Conservation (phyloP, 306 rosid genomes). For the Potentilla sterilis region DNA sequence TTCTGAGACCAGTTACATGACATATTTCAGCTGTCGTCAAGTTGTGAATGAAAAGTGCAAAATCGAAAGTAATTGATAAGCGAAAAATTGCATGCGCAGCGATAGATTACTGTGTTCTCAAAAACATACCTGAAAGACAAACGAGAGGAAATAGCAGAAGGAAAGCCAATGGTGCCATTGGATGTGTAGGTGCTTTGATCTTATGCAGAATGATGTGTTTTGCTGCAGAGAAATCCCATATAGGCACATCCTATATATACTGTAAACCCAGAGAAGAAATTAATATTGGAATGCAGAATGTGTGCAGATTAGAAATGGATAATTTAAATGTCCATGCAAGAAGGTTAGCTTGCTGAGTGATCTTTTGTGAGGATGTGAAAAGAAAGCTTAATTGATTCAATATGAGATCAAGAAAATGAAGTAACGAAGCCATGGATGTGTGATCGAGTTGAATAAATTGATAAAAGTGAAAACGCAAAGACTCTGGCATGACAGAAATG, state of each 20-base stretch:
- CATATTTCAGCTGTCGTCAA: not conserved
- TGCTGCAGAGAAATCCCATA: not conserved
- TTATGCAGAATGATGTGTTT: not conserved
- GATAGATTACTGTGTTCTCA: not conserved
- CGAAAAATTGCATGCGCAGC: not conserved
- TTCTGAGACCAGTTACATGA: not conserved
- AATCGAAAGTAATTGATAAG: not conserved
- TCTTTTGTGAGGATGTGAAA: slow-evolving; percentile 35
- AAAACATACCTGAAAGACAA: slow-evolving; percentile 44
- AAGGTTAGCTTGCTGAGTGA: slow-evolving; percentile 16
- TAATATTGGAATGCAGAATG: slow-evolving; percentile 7
- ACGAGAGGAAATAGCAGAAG: slow-evolving; percentile 34
- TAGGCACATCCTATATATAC: not conserved
- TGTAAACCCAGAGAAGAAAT: not conserved
- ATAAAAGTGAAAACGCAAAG: not conserved
- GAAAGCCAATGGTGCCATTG: slow-evolving; percentile 38
- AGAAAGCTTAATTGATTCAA: not conserved
- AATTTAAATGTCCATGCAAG: not conserved
- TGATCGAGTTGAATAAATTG: not conserved
- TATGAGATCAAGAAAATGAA: not conserved
- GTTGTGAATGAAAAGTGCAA: not conserved
- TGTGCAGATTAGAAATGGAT: not conserved
- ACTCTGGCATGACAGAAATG: not conserved
- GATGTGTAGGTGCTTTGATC: slow-evolving; percentile 4
- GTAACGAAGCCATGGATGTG: not conserved